Percentiles rank a stretch among this genome's conserved stretches.
Evolutionary conservation across 2,329 filamentous ascomycete species (phyloP).

Genomic region (Pseudocercospora cruenta): DNA sequence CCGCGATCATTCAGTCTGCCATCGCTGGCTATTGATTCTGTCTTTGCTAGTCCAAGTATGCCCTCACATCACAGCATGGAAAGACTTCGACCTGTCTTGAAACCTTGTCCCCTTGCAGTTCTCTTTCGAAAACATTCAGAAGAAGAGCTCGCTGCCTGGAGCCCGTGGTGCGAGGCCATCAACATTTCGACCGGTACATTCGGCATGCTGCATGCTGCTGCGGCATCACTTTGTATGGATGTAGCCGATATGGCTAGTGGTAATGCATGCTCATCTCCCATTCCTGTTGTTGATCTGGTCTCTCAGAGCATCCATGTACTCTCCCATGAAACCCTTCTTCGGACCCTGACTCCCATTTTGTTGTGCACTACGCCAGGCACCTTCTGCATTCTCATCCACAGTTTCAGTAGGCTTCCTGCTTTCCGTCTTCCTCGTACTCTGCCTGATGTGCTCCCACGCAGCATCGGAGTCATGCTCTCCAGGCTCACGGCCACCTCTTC

Average conservation of each 20-base stretch:
- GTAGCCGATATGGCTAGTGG: not conserved
- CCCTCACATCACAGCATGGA: too few species aligned
- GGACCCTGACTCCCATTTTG: slow-evolving; percentile 20
- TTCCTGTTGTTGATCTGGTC: slow-evolving; percentile 34
- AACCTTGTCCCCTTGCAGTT: too few species aligned
- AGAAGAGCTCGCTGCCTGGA: too few species aligned
- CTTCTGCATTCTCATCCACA: slow-evolving; percentile 28
- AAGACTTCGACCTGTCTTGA: too few species aligned
- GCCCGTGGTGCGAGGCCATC: too few species aligned
- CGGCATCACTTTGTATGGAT: not conserved
- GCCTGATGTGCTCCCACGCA: slow-evolving; percentile 17
- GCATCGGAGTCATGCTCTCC: slow-evolving; percentile 17
- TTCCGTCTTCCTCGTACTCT: slow-evolving; percentile 17
- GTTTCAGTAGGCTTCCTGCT: slow-evolving; percentile 12
- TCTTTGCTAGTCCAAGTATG: too few species aligned
- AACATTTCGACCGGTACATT: too few species aligned
- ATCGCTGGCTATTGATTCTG: too few species aligned
- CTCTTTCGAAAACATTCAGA: too few species aligned
- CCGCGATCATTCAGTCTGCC: too few species aligned
- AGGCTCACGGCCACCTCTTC: slow-evolving; percentile 11
- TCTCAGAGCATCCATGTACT: slow-evolving; percentile 36
- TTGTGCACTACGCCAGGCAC: slow-evolving; percentile 34
- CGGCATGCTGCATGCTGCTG: not conserved
- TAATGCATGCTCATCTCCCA: slow-evolving; percentile 15
- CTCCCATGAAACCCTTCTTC: slow-evolving; percentile 33